These are phyloP conservation scores for Pseudopediastrum boryanum DNA, from an alignment of 139 green algal species.

Conservation along the genomic window DNA sequence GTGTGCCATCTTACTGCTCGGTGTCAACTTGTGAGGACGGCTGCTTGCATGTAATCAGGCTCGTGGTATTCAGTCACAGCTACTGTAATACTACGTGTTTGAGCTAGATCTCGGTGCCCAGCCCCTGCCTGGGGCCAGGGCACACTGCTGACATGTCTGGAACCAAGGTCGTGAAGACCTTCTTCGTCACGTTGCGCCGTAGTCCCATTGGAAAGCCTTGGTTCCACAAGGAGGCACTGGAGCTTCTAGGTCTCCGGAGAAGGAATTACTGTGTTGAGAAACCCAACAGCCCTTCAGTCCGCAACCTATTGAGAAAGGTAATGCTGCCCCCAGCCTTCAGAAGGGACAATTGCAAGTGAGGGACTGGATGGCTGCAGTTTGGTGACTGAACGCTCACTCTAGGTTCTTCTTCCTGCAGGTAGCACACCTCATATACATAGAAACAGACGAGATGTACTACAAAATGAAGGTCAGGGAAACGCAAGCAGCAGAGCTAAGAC, in stretches of 20 bases:
- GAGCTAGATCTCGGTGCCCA: too few relatives aligned
- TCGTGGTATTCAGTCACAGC: too few relatives aligned
- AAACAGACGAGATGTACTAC: slow-evolving; percentile 36
- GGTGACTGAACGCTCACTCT: too few relatives aligned
- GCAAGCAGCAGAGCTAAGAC: neutral
- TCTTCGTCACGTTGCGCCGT: slow-evolving; percentile 62
- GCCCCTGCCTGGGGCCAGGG: too few relatives aligned
- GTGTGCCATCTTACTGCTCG: too few relatives aligned
- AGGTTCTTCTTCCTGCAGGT: slow-evolving; percentile 15
- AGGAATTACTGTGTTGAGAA: slow-evolving; percentile 56
- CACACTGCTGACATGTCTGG: too few relatives aligned
- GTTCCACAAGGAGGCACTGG: slow-evolving; percentile 49
- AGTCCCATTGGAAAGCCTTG: slow-evolving; percentile 52
- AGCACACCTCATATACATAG: slow-evolving; percentile 28
- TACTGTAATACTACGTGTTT: too few relatives aligned
- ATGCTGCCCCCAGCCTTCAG: neutral
- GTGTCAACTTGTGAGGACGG: too few relatives aligned
- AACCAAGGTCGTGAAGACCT: slow-evolving; percentile 32
- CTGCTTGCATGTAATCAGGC: too few relatives aligned
- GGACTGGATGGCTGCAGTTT: neutral
- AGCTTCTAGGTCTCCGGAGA: slow-evolving; percentile 43
- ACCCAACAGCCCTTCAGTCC: slow-evolving; percentile 53
- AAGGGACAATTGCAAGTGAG: neutral
- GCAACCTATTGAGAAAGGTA: slow-evolving; percentile 59
- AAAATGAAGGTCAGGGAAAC: slow-evolving; percentile 18